phyloP scores from a whole-genome alignment of 169 alveolate species.

The Eimeria maxima region DNA sequence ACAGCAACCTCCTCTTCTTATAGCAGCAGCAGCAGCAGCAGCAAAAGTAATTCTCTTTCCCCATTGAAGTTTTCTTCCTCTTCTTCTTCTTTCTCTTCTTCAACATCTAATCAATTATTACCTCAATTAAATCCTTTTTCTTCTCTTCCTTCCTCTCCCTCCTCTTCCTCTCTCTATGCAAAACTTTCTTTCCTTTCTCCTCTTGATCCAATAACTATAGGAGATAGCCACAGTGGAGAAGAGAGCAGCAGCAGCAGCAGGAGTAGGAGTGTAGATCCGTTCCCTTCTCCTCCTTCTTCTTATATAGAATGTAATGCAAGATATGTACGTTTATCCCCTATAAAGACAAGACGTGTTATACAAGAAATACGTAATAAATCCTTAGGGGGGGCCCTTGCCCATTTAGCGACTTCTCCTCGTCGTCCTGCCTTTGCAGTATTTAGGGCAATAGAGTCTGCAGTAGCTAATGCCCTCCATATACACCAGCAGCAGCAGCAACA shows the following conservation, averaged over 20 bases:
- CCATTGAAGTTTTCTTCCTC: too few relatives aligned
- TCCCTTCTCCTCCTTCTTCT: not conserved
- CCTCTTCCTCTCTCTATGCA: too few relatives aligned
- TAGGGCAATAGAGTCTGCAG: conserved; percentile 72
- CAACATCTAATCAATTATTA: too few relatives aligned
- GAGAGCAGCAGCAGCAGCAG: not conserved
- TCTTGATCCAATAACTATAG: not conserved
- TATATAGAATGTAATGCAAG: conserved; percentile 61
- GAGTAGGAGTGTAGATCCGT: too few relatives aligned
- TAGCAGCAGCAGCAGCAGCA: too few relatives aligned
- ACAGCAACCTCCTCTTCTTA: too few relatives aligned
- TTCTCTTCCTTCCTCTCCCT: too few relatives aligned
- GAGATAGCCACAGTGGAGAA: not conserved
- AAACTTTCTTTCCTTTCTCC: conserved; percentile 20
- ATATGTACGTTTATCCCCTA: conserved; percentile 76
- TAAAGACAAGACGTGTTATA: conserved; percentile 76
- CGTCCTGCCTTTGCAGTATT: conserved; percentile 79
- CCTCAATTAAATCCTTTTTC: too few relatives aligned
- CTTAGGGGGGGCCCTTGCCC: conserved; percentile 81
- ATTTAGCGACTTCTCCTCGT: conserved; percentile 80
- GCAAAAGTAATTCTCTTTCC: too few relatives aligned
- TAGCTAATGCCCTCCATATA: conserved; percentile 71
- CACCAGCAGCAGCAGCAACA: not conserved
- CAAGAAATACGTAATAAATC: conserved; percentile 71
- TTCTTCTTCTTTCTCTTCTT: too few relatives aligned